phyloP scores from a whole-genome alignment of 164 flowering plant species.

The Piper betle region DNA sequence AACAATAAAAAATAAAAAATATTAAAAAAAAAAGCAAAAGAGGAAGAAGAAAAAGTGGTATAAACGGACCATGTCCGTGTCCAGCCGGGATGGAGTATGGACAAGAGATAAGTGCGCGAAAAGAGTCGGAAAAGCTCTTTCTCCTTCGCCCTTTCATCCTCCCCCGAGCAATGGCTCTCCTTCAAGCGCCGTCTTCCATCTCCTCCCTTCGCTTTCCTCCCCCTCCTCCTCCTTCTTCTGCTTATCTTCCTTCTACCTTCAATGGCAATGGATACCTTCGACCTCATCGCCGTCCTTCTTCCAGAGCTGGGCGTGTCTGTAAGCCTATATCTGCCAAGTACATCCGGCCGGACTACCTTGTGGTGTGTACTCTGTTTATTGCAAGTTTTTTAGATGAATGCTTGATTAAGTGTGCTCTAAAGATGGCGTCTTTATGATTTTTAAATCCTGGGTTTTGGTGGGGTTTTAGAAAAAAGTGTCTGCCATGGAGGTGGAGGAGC shows the following conservation, averaged over 20 bases:
- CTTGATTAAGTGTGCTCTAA: background rate
- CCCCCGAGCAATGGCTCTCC: background rate
- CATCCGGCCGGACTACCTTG: conserved; percentile 65
- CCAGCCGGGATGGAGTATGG: too few species aligned
- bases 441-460: background rate
- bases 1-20: too few species aligned
- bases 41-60: too few species aligned
- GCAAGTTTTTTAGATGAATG: background rate
- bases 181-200: background rate
- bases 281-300: background rate
- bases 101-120: too few species aligned
- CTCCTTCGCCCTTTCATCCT: too few species aligned
- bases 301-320: background rate
- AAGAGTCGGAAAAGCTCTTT: too few species aligned
- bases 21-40: too few species aligned
- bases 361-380: conserved; percentile 25
- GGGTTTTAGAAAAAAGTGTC: conserved; percentile 42
- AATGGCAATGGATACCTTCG: background rate
- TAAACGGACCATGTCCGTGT: too few species aligned
- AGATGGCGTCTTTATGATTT: background rate
- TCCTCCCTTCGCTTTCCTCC: background rate
- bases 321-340: conserved; percentile 19
- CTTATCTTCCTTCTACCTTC: background rate
- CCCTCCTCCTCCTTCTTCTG: background rate
- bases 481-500: conserved; percentile 59